phyloP scores from a whole-genome alignment of 108 stramenopile genomes.

The Licmophora abbreviata region DNA sequence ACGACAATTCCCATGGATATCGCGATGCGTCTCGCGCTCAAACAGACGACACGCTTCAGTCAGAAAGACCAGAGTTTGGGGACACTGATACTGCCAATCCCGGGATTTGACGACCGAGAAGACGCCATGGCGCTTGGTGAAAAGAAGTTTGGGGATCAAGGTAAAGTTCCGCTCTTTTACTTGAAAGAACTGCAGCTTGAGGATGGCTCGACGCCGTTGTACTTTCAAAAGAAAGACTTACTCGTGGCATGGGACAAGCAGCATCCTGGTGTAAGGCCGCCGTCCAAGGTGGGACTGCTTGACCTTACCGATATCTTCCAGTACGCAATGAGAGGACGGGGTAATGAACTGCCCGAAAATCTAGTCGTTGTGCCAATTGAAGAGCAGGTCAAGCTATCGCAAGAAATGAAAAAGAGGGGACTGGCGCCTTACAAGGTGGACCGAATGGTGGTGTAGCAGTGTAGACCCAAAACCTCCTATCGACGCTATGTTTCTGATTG shows the following conservation, averaged over 20 bases:
- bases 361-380: no score
- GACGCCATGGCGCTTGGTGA: not conserved
- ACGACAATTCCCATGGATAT: conserved; percentile 5
- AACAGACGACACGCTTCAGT: not conserved
- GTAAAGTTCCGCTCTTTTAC: conserved; percentile 5
- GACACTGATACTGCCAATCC: not conserved
- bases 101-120: not conserved
- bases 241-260: conserved; percentile 1
- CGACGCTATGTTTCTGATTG: no score
- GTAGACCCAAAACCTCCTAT: no score
- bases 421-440: no score
- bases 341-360: no score
- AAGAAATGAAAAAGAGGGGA: no score
- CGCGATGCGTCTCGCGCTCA: conserved; percentile 3
- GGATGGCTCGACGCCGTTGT: conserved; percentile 3
- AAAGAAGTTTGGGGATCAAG: conserved; percentile 1
- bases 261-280: conserved; percentile 1
- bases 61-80: not conserved
- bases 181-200: not conserved
- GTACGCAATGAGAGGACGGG: no score
- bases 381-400: no score
- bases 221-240: not conserved
- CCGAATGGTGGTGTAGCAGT: no score
- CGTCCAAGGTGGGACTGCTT: no score
- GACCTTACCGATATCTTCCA: no score